These are phyloP conservation scores for Blastobotrys robertii DNA, from an alignment of 805 yeast genomes.

Conservation along the genomic window DNA sequence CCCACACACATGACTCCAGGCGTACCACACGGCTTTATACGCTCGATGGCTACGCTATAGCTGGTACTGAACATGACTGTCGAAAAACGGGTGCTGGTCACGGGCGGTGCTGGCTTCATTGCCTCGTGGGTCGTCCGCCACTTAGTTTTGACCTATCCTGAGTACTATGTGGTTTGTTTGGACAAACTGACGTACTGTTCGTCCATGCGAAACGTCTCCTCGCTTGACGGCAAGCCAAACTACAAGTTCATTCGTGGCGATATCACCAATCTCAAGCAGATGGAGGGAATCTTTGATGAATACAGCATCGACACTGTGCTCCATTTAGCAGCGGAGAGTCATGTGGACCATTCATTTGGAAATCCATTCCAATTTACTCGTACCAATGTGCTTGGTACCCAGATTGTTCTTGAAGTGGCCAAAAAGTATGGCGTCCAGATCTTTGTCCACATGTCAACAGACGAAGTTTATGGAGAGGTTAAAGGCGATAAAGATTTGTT, in stretches of 20 bases:
- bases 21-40: no score
- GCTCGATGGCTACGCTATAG: no score
- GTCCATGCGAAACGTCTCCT: constrained; percentile 24
- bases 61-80: no score
- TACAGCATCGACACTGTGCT: constrained; percentile 30
- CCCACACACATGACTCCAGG: no score
- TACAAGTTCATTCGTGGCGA: constrained; percentile 29
- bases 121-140: constrained; percentile 39
- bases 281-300: constrained; percentile 17
- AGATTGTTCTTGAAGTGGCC: constrained; percentile 36
- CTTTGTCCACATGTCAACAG: constrained; percentile 45
- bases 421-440: constrained; percentile 19
- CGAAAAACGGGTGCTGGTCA: constrained; percentile 29
- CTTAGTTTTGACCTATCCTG: constrained; percentile 24
- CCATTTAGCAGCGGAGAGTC: constrained; percentile 47
- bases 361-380: constrained; percentile 35
- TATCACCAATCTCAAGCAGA: constrained; percentile 22
- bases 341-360: constrained; percentile 43
- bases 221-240: constrained; percentile 22
- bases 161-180: constrained; percentile 32
- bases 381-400: constrained; percentile 40
- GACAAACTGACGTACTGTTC: constrained; percentile 42
- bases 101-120: constrained; percentile 52
- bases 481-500: constrained; percentile 17
- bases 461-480: constrained; percentile 48